Percentiles rank a stretch among this genome's conserved stretches.
Evolutionary conservation across 2,329 filamentous ascomycete species (phyloP).

Genomic region (Phyllosticta ampelicida): DNA sequence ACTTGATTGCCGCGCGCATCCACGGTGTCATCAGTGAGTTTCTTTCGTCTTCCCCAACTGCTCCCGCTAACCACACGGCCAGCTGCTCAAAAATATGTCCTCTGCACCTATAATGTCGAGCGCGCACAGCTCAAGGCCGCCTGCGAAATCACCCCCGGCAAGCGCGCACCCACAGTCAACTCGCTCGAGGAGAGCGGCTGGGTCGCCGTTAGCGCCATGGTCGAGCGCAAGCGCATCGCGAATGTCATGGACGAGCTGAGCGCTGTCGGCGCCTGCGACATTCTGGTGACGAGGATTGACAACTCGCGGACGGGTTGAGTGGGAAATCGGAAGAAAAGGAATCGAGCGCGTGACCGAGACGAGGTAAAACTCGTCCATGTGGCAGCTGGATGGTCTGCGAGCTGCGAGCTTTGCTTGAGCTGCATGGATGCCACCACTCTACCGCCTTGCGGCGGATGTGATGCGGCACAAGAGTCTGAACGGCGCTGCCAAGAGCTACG

Average conservation of each 20-base stretch:
- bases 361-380: too few relatives aligned
- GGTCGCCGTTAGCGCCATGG: slow-evolving; percentile 94
- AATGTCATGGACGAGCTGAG: slow-evolving; percentile 76
- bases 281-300: slow-evolving; percentile 74
- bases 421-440: too few relatives aligned
- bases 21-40: slow-evolving; percentile 73
- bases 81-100: slow-evolving; percentile 82
- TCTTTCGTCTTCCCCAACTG: slow-evolving; percentile 11
- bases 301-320: slow-evolving; percentile 51
- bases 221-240: slow-evolving; percentile 76
- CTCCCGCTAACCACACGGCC: slow-evolving; percentile 12
- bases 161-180: slow-evolving; percentile 87
- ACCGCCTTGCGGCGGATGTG: too few relatives aligned
- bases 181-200: slow-evolving; percentile 77
- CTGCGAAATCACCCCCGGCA: slow-evolving; percentile 76
- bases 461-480: too few relatives aligned
- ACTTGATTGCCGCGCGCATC: slow-evolving; percentile 78
- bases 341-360: too few relatives aligned
- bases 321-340: too few relatives aligned
- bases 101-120: slow-evolving; percentile 93
- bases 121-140: slow-evolving; percentile 56
- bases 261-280: slow-evolving; percentile 68
- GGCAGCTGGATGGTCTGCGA: too few relatives aligned
- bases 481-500: too few relatives aligned
- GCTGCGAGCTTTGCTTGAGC: too few relatives aligned